A percentile compares a stretch with the other conserved stretches of the same genome.
These are phyloP conservation scores for Zasmidium citrigriseum DNA, from an alignment of 2,329 filamentous ascomycete species.

Conservation along the genomic window DNA sequence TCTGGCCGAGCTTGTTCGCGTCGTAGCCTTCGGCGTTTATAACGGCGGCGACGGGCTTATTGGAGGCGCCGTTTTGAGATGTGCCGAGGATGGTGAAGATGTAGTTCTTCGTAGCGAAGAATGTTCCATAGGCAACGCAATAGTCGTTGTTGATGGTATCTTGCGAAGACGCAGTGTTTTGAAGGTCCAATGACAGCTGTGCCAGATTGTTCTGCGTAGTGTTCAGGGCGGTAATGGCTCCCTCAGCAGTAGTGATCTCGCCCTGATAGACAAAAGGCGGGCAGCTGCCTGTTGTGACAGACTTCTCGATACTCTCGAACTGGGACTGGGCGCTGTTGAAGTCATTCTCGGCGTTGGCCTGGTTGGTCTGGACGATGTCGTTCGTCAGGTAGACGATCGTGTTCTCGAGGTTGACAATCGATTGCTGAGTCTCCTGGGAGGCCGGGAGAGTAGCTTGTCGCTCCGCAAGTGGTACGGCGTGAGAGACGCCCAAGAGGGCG, in stretches of 20 bases:
- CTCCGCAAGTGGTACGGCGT: neutral
- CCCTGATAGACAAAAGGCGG: neutral
- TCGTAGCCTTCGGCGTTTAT: constrained; percentile 3
- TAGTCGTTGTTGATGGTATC: neutral
- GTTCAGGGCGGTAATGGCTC: neutral
- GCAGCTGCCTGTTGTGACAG: neutral
- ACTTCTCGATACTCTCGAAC: neutral
- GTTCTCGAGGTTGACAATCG: constrained; percentile 4
- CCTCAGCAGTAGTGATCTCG: neutral
- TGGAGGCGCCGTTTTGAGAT: neutral
- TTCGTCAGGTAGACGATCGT: constrained; percentile 5
- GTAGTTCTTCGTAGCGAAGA: constrained; percentile 1
- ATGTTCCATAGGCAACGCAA: constrained; percentile 1
- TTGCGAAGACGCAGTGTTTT: neutral
- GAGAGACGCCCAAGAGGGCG: neutral
- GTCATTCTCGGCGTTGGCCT: neutral
- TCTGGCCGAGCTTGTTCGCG: constrained; percentile 1
- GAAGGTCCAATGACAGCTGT: constrained; percentile 1
- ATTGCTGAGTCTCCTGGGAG: neutral
- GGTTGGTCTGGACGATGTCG: constrained; percentile 4
- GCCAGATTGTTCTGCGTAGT: constrained; percentile 1
- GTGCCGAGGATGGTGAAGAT: constrained; percentile 2
- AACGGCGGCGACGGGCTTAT: neutral
- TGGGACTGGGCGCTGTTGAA: constrained; percentile 1
- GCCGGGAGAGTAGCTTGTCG: neutral